Conservation (phyloP, 768 basidiomycete genomes). For the Tricholoma terreum region DNA sequence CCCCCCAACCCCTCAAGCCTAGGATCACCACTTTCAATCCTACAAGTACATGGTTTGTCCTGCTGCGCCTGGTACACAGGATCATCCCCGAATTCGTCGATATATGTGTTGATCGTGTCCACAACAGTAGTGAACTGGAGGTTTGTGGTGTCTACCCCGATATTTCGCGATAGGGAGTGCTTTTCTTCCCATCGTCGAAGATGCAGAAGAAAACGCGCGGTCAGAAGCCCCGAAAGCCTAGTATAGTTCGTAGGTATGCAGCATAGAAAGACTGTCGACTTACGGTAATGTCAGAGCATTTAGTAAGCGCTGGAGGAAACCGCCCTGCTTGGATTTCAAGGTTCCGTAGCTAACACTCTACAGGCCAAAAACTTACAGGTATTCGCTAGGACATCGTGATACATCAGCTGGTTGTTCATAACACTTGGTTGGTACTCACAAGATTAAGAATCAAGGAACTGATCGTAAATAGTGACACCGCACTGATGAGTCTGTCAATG, state of each 20-base stretch:
- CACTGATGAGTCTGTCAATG: background rate
- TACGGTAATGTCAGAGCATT: conserved; percentile 26
- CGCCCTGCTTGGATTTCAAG: conserved; percentile 12
- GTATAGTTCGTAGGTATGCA: no score
- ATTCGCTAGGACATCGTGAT: background rate
- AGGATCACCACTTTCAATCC: no score
- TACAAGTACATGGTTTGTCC: background rate
- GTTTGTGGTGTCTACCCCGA: no score
- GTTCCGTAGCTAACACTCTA: background rate
- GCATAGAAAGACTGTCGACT: no score
- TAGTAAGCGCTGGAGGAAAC: conserved; percentile 26
- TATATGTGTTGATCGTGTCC: background rate
- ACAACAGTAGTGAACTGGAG: background rate
- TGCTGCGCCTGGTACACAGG: conserved; percentile 7
- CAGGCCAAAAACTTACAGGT: background rate
- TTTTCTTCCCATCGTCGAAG: conserved; percentile 9
- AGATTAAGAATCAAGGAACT: background rate
- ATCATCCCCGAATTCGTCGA: conserved; percentile 16
- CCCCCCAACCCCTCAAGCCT: no score
- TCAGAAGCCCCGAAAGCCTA: conserved; percentile 8
- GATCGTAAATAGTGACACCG: background rate
- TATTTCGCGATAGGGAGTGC: background rate
- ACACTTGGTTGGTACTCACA: background rate
- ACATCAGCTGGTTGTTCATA: background rate
- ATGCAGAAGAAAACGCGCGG: conserved; percentile 11